Evolutionary conservation across 2,329 filamentous ascomycete genomes (phyloP).

Genomic region (Verticillium nonalfalfae): DNA sequence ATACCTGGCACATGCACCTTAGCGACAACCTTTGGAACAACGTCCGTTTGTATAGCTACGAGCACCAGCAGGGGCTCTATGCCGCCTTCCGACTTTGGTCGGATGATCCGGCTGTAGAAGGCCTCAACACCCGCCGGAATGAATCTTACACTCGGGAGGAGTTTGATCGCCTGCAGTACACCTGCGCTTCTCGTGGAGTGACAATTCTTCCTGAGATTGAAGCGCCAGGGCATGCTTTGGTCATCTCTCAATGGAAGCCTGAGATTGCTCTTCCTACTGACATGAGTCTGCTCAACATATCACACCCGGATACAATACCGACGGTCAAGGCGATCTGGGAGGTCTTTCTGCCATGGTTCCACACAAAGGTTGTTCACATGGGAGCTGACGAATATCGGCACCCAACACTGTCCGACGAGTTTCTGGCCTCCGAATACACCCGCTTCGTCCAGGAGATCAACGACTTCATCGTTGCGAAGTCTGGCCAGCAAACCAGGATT

Average conservation of each 20-base stretch:
- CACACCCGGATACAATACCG: conserved; percentile 43
- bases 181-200: conserved; percentile 43
- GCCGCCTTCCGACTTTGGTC: conserved; percentile 34
- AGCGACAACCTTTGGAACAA: conserved; percentile 40
- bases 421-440: conserved; percentile 40
- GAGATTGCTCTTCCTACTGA: conserved; percentile 40
- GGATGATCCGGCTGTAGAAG: conserved; percentile 13
- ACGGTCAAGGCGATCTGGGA: conserved; percentile 43
- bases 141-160: conserved; percentile 20
- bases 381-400: conserved; percentile 47
- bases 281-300: conserved; percentile 43
- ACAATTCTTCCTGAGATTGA: conserved; percentile 50
- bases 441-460: conserved; percentile 37
- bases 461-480: conserved; percentile 35
- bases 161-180: conserved; percentile 40
- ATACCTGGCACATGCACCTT: conserved; percentile 41
- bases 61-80: conserved; percentile 39
- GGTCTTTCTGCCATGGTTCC: conserved; percentile 48
- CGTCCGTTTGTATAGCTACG: conserved; percentile 38
- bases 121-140: conserved; percentile 15
- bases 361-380: conserved; percentile 45
- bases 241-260: conserved; percentile 49
- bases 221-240: conserved; percentile 44
- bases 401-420: conserved; percentile 19
- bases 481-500: conserved; percentile 40